phyloP scores from a whole-genome alignment of 495 filamentous ascomycete species.

The Aspergillus carlsbadensis region DNA sequence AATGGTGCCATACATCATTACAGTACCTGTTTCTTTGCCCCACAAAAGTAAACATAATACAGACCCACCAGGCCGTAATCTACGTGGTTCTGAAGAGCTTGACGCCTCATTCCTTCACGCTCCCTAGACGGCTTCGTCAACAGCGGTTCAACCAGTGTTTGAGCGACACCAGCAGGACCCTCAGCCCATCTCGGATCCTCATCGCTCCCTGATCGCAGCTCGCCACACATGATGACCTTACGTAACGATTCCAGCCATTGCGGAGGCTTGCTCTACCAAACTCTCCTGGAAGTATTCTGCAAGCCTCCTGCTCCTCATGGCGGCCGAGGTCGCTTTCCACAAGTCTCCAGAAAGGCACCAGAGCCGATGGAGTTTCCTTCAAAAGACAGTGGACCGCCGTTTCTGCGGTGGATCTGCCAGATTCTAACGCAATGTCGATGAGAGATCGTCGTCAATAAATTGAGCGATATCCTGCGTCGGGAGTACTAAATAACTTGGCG shows the following conservation, averaged over 20 bases:
- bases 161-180: not conserved
- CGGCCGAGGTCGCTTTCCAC: not conserved
- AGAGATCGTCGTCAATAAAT: slow-evolving; percentile 3
- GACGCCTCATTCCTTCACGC: too few species aligned
- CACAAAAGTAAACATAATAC: too few species aligned
- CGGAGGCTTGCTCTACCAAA: too few species aligned
- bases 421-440: not conserved
- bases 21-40: too few species aligned
- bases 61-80: too few species aligned
- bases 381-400: slow-evolving; percentile 6
- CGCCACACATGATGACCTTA: slow-evolving; percentile 5
- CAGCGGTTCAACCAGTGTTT: too few species aligned
- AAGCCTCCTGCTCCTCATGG: not conserved
- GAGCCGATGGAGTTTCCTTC: not conserved
- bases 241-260: slow-evolving; percentile 11
- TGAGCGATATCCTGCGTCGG: not conserved
- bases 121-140: too few species aligned
- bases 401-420: not conserved
- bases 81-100: too few species aligned
- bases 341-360: not conserved
- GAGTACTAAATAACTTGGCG: not conserved
- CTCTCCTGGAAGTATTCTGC: too few species aligned
- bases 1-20: too few species aligned
- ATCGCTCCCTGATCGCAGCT: not conserved
- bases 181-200: slow-evolving; percentile 1